Percentiles rank a stretch among this genome's conserved stretches.
phyloP scores from a whole-genome alignment of 352 stramenopile species.

The Pythium aristosporum region DNA sequence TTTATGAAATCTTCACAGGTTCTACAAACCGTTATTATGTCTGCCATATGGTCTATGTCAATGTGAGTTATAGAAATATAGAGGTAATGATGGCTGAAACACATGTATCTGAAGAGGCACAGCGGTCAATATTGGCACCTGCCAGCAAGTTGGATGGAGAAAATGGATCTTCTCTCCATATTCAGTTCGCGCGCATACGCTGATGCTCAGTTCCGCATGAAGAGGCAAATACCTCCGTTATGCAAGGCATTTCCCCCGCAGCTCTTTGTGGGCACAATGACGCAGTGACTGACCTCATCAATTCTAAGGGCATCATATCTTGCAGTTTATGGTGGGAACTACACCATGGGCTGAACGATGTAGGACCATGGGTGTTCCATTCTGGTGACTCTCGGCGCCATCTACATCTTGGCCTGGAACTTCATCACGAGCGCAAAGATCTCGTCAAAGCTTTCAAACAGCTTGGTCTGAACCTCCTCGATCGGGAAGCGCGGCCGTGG shows the following conservation, averaged over 20 bases:
- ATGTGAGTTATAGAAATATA: conserved; percentile 2
- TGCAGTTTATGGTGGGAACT: no score
- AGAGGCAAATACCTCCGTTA: no score
- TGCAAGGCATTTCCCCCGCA: no score
- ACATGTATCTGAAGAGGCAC: conserved; percentile 4
- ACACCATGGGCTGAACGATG: no score
- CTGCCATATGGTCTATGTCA: not conserved
- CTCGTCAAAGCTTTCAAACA: conserved; percentile 59
- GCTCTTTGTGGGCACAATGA: no score
- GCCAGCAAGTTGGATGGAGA: not conserved
- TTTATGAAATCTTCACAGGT: not conserved
- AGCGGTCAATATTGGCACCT: not conserved
- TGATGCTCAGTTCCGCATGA: no score
- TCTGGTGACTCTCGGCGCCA: no score
- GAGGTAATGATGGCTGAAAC: conserved; percentile 1
- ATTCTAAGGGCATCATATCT: no score
- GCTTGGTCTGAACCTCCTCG: conserved; percentile 40
- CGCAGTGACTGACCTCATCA: no score
- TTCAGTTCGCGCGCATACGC: no score
- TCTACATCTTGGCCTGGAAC: conserved; percentile 27
- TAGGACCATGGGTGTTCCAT: no score
- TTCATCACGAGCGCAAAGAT: conserved; percentile 44
- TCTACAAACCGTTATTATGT: not conserved
- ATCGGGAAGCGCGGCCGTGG: conserved; percentile 35
- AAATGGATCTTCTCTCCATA: not conserved